Evolutionary conservation across 2,329 filamentous ascomycete species (phyloP), one percentile per base, ranked within the genome.

Genomic region (Colletotrichum abscissum): DNA sequence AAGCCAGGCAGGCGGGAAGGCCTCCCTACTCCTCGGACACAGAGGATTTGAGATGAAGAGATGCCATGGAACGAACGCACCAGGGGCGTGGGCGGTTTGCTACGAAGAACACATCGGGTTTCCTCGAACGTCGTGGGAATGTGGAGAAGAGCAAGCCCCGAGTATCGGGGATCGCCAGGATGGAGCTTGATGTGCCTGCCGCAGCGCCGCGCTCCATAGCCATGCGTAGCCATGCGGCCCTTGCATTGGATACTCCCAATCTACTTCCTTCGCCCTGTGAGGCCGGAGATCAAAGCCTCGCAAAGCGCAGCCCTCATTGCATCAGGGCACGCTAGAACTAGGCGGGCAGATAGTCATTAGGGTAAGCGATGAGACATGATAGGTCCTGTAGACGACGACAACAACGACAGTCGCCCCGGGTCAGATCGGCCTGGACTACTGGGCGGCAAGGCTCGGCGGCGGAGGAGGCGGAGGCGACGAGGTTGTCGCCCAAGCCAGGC

Each of bases 11-110:
- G 59, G 57, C 46, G 63, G 57, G 35, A 54, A 56, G 14, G 49
- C 49, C n/a, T 38, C 16, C 42, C 16, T 14, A 42, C 38, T 42
- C 38, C 38, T 42, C 14, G 22, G 33, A 35, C 57, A 22, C 22
- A 56, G 60, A 56, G 60, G 52, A 56, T 67, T 71, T n/a, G 35
- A 35, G 69, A 67, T 35, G 22, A 22, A 30, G 19, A 24, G 22
- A 52, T 54, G 30, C 58, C 35, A 46, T 62, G 35, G 14, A 62
- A 46, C 57, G 57, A 49, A 19, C 19, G 42, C 42, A 22, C 24
- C 14, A 4, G 12, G 46, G 46, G 59, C 6, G n/a, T 2, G 28
- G 5, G 22, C 38, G n/a, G 9, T 30, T 38, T 26, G 33, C 9
- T 38, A 24, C 42, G 22, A 26, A 26, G 11, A 42, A n/a, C 35